Percentiles rank a stretch among this genome's conserved stretches.
Conservation (phyloP, 257 asterid genomes). For the Anisodus tanguticus region DNA sequence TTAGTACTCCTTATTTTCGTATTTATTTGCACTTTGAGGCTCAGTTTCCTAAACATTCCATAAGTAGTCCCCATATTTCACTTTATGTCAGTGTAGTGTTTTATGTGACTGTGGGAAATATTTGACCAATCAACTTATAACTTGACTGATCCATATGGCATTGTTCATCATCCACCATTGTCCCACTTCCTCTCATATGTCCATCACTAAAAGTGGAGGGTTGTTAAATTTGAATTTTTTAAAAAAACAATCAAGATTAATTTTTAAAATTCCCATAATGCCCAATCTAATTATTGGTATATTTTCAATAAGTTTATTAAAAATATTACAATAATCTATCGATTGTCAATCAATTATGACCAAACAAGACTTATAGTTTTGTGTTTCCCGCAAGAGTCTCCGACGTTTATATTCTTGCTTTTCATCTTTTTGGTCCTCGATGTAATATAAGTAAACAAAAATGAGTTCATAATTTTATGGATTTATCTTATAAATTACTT, state of each 20-base stretch:
- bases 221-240: not conserved
- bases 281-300: not conserved
- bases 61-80: constrained; percentile 41
- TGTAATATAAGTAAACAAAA: not conserved
- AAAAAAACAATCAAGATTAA: not conserved
- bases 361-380: too few species aligned
- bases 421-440: too few species aligned
- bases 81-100: constrained; percentile 46
- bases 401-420: too few species aligned
- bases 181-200: constrained; percentile 40
- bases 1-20: constrained; percentile 29
- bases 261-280: not conserved
- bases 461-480: not conserved
- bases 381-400: too few species aligned
- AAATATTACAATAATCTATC: not conserved
- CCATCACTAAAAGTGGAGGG: constrained; percentile 30
- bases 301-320: not conserved
- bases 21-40: constrained; percentile 34
- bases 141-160: constrained; percentile 47
- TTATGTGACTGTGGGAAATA: constrained; percentile 39
- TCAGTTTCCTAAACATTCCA: constrained; percentile 44
- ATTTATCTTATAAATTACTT: not conserved
- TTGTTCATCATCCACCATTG: constrained; percentile 35
- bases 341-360: not conserved
- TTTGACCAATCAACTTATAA: constrained; percentile 65